Conservation (phyloP, 345 rosid species). For the Linum trigynum region DNA sequence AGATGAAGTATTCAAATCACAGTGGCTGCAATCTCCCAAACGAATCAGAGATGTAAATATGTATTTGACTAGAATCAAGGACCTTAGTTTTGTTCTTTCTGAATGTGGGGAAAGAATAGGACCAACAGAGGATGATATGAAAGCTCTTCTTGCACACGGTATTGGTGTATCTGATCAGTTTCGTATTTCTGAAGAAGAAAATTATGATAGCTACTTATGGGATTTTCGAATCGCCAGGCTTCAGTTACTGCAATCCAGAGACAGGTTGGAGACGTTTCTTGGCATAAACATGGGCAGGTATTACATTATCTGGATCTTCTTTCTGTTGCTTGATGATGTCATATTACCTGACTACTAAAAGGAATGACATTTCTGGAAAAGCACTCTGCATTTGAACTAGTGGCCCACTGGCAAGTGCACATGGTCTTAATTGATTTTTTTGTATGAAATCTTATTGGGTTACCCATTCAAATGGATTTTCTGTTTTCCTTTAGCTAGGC, state of each 20-base stretch:
- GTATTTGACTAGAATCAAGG: constrained; percentile 57
- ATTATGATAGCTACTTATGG: constrained; percentile 53
- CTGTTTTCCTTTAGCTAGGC: neutral
- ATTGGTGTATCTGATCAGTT: constrained; percentile 45
- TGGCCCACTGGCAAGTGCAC: neutral
- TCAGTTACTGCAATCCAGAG: constrained; percentile 67
- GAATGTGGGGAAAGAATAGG: constrained; percentile 76
- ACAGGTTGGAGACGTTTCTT: constrained; percentile 80
- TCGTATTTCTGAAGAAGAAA: constrained; percentile 42
- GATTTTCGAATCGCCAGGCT: constrained; percentile 69
- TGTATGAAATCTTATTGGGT: neutral
- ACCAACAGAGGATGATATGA: constrained; percentile 67
- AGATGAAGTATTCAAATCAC: constrained; percentile 72
- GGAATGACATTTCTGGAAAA: too few relatives aligned
- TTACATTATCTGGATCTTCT: constrained; percentile 9
- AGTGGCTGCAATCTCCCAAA: constrained; percentile 66
- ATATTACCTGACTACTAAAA: too few relatives aligned
- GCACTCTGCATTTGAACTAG: too few relatives aligned
- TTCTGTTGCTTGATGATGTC: neutral
- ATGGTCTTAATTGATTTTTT: too few relatives aligned
- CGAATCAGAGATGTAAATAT: constrained; percentile 48
- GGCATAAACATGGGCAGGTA: constrained; percentile 99
- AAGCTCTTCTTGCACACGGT: constrained; percentile 66
- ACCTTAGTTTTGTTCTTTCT: constrained; percentile 57
- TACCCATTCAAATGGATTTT: too few relatives aligned